Base-by-base conservation (phyloP, 352 stramenopile genomes). In the Pythium coloratum region DNA sequence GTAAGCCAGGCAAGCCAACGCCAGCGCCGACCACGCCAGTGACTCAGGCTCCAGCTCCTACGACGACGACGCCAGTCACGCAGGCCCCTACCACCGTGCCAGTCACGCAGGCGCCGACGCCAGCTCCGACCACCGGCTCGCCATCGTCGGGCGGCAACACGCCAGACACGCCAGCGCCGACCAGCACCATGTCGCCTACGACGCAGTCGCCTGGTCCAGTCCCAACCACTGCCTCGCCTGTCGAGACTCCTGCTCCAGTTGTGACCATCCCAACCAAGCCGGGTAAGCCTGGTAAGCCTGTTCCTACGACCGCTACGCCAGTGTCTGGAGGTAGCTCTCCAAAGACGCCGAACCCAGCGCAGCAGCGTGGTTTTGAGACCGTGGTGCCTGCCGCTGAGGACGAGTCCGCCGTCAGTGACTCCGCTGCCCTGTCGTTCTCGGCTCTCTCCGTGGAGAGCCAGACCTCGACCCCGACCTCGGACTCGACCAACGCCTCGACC, bases 91-190 rank as follows among this genome's bases (percentile, higher is more conserved):
- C 20, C 20, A 24, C 20, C 20, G 20, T 24, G 20, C 20, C 58
- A 32, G n/a, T 33, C 3, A 67, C 60, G 3, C 20, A 30, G 24
- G 7, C 26, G 32, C 60, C 60, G n/a, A 20, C 34, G 36, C 34
- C n/a, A 6, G 36, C n/a, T 18, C 55, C 24, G 6, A 49, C 24
- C 24, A 46, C 58, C 20, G 26, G 42, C 10, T 24, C 34, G 9
- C 55, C 55, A 49, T 8, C 7, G 9, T 58, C 54, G 51, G 59
- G 59, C 38, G 42, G 30, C 58, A 64, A 59, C 53, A 26, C 50
- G 36, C 64, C 64, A 26, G 18, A 8, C 1, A 68, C 62, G 36
- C 61, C 61, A 33, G 24, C 20, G 32, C 60, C 60, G 26, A 68
- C 62, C 33, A 56, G 53, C 6, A 28, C 24, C 32, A 38, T 38